phyloP scores from a whole-genome alignment of 2,329 filamentous ascomycete genomes.

The Hypoxylon sp. region DNA sequence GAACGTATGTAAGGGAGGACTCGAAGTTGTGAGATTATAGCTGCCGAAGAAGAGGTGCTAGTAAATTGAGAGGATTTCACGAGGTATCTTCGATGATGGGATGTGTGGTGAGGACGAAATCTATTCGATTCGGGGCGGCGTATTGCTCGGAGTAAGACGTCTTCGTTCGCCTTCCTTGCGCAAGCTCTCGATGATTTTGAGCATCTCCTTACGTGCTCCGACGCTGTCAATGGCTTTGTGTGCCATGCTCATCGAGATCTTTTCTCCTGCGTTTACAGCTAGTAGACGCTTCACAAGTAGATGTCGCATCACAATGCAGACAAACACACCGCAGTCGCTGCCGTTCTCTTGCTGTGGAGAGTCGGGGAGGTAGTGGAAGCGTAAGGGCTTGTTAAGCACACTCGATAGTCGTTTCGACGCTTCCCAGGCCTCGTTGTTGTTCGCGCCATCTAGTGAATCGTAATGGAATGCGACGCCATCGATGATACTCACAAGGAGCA shows the following conservation, averaged over 20 bases:
- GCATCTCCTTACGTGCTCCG: constrained; percentile 89
- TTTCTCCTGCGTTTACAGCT: constrained; percentile 82
- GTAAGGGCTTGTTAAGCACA: constrained; percentile 76
- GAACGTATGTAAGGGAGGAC: constrained; percentile 5
- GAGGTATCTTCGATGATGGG: not conserved
- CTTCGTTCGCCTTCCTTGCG: constrained; percentile 89
- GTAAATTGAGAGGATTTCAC: not conserved
- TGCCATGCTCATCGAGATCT: constrained; percentile 94
- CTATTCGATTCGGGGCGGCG: constrained; percentile 63
- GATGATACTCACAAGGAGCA: constrained; percentile 88
- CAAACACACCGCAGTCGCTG: constrained; percentile 95
- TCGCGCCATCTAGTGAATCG: constrained; percentile 84
- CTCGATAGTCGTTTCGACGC: constrained; percentile 78
- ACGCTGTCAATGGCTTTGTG: constrained; percentile 86
- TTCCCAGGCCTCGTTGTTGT: constrained; percentile 79
- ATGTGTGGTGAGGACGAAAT: not conserved
- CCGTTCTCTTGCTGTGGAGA: constrained; percentile 92
- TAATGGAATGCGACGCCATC: constrained; percentile 97
- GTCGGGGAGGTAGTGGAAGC: constrained; percentile 87
- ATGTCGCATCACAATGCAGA: constrained; percentile 95
- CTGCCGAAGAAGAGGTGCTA: not conserved
- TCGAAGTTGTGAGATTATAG: not conserved
- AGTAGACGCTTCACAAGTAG: constrained; percentile 88
- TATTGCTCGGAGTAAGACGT: constrained; percentile 60
- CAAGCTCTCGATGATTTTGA: constrained; percentile 87